These are phyloP conservation scores for Diplodia seriata DNA, from an alignment of 2,329 filamentous ascomycete species.

Conservation along the genomic window DNA sequence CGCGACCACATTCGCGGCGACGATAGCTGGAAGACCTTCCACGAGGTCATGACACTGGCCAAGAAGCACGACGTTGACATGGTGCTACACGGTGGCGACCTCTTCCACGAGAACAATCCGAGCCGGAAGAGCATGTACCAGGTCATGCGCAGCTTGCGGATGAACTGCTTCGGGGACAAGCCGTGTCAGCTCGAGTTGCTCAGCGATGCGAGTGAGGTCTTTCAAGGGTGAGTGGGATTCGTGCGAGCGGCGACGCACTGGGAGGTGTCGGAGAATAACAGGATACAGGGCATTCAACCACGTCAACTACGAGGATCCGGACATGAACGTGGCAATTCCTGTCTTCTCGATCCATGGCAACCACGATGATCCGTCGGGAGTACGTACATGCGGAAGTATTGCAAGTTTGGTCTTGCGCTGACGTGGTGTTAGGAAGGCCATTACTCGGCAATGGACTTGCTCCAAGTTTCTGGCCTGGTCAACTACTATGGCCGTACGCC, in stretches of 20 bases:
- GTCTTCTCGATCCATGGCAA: conserved; percentile 99
- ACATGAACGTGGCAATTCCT: conserved; percentile 96
- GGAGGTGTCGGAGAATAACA: neutral
- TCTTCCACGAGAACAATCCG: conserved; percentile 98
- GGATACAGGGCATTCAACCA: conserved; percentile 75
- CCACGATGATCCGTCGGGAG: conserved; percentile 94
- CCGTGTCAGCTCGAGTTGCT: conserved; percentile 95
- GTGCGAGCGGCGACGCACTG: neutral
- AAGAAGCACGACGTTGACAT: conserved; percentile 93
- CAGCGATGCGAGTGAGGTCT: conserved; percentile 89
- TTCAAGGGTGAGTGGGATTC: conserved; percentile 66
- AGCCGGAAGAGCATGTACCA: conserved; percentile 96
- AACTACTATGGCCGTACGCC: conserved; percentile 96
- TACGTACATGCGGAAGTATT: conserved; percentile 35
- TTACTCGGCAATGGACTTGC: conserved; percentile 85
- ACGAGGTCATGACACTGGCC: conserved; percentile 91
- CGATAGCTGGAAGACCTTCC: conserved; percentile 95
- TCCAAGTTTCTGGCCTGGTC: conserved; percentile 88
- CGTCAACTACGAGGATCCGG: conserved; percentile 96
- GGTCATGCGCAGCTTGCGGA: conserved; percentile 91
- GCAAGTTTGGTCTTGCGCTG: conserved; percentile 26
- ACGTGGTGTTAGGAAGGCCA: conserved; percentile 70
- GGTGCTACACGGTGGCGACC: conserved; percentile 91
- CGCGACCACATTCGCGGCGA: conserved; percentile 92
- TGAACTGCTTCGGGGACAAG: conserved; percentile 94